Base-by-base conservation (phyloP, 1,284 basidiomycete genomes). In the Cutaneotrichosporon cutaneum region DNA sequence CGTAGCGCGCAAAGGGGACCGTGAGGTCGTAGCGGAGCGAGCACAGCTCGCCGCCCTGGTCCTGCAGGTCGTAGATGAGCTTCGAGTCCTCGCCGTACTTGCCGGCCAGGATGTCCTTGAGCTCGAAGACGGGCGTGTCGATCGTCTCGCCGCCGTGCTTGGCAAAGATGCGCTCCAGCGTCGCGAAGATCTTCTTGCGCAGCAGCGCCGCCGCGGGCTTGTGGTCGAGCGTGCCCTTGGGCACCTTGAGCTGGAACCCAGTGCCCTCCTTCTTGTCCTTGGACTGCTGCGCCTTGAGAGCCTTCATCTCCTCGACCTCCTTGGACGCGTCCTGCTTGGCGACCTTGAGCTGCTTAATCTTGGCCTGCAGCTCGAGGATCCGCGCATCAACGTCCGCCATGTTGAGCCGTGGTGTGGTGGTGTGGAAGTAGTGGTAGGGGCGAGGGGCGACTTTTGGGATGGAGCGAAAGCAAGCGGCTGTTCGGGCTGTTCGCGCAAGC, bases 51-150 rank as follows among this genome's bases (percentile, higher is more conserved):
- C 96, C 95, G n/a, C 95, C 96, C 78, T 99, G 96, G 80, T 99
- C 96, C 83, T 90, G 88, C 58, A 99, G 85, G 80, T 99, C 95
- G 79, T 97, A 99, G 71, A 99, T 99, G 72, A 99, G 88, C 81
- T 99, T 99, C 54, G 89, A 87, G 78, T 99, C 95, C 81, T 99
- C 96, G 61, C 93, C 94, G 71, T 97, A 97, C 81, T 98, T 99
- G 67, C 93, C 95, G 0, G 92, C 86, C 52, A 98, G 82, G 66
- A 99, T 89, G 75, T 99, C 95, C 78, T 94, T 94, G 66, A 95
- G 88, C 82, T 99, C 95, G 73, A 99, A 98, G 21, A 98, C 94
- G 61, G 95, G 95, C 2, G 95, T 99, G 80, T 99, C 95, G 65
- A 99, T 92, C 65, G 92, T 94, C 61, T 88, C 86, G 2, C 89